Evolutionary conservation across 2,329 filamentous ascomycete species (phyloP), one percentile per base, ranked within the genome.

Genomic region (Fusarium napiforme): DNA sequence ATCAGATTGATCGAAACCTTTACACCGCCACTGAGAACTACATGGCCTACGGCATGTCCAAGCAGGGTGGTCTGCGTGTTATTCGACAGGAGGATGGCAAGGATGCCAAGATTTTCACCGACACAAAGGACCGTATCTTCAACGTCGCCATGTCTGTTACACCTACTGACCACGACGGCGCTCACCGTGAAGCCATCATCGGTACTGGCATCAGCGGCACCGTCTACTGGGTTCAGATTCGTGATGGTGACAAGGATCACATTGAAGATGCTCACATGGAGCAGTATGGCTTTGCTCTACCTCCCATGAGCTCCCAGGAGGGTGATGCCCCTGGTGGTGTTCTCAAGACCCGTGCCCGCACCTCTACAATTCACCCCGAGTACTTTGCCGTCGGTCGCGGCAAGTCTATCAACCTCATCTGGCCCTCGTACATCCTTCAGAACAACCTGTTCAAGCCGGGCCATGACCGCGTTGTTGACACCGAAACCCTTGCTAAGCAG

Each of bases 301-400:
- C 96, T 23, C 95, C 96, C 2, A 93, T 95, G 78, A 91, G 91
- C 63, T 90, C 92, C 18, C 93, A 94, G 75, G 96, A 98, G 76
- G 95, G 96, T 78, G 97, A 97, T 79, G 92, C 93, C 42, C 94
- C 95, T 52, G 95, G 95, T 60, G 96, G 95, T 72, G 93, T 97
- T 78, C 89, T 98, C 78, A 98, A 98, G 90, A 99, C 96, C 37
- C 92, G 97, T 71, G 96, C 96, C 59, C 94, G 96, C 80, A 92
- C 93, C 71, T 98, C 95, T 71, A 94, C 93, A 60, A 91, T 91
- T 71, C 95, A 98, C 80, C 93, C 95, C 2, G 94, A 97, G 71
- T 97, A 95, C 83, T 98, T 99, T 80, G 96, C 95, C 47, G 94
- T 99, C 73, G 95, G 96, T 58, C 93, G 96, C 67, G 96, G 97